Evolutionary conservation across 2,329 filamentous ascomycete species (phyloP), one percentile per base, ranked within the genome.

Genomic region (Leptographium galeiforme): DNA sequence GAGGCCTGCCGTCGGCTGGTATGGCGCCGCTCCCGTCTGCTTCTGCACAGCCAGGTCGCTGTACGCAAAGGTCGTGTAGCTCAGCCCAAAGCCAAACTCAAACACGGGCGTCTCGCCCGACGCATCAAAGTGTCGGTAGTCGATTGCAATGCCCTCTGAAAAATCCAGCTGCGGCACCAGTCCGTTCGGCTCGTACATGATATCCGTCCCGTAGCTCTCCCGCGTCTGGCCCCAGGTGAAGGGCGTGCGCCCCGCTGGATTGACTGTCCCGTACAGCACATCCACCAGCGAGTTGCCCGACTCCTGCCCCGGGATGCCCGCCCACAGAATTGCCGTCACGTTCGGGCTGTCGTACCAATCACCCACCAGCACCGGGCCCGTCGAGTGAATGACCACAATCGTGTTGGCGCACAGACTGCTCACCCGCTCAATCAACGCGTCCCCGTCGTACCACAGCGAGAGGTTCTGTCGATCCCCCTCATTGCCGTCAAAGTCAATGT

Each of bases 391-490:
- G 54, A 96, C 81, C 16, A 97, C 87, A 56, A 97, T 85, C 13
- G 89, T 95, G 75, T 96, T 95, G 71, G 84, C 82, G 74, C 85
- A 90, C 57, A 81, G 65, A 8, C 81, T 75, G 1, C 88, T 82
- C 12, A 95, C 87, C 48, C 85, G 89, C 68, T 85, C 78, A 68
- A 97, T 86, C 53, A 97, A 70, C 0, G 77, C 75, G 52, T 97
- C 89, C 43, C 88, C 90, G 55, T 82, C 77, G 56, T 84, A 76
- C 91, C 91, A 97, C 0, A 95, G 74, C 0, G 89, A 95, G 40
- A 98, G 74, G 69, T 98, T 96, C 63, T 90, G 89, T 52, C 93
- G 84, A 67, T 97, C 91, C 55, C 93, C 93, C 55, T 76, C 72
- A 65, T 96, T 96, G 52, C 81, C 85, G 57, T 90, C 91, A 1